Evolutionary conservation across 306 rosid genomes (phyloP).

Genomic region (Hippophae tibetana): DNA sequence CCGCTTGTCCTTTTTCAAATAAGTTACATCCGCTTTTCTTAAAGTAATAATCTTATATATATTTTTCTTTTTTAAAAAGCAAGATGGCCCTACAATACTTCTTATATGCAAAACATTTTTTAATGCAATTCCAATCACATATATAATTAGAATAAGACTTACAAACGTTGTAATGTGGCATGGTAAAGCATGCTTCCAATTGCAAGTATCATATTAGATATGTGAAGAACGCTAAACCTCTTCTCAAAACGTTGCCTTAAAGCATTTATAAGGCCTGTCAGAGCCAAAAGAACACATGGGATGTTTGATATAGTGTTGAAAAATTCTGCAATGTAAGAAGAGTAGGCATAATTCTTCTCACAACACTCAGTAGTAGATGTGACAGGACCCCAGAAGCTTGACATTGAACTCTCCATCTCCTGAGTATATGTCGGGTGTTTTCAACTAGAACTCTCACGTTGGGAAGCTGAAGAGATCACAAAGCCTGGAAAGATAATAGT

Average conservation of each 20-base stretch:
- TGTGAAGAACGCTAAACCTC: conserved; percentile 37
- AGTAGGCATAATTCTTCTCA: conserved; percentile 62
- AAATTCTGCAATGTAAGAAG: conserved; percentile 77
- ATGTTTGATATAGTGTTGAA: conserved; percentile 69
- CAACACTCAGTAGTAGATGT: conserved; percentile 47
- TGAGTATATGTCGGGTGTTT: conserved; percentile 9
- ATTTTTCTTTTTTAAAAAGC: too few relatives aligned
- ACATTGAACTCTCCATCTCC: conserved; percentile 54
- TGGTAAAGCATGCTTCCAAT: conserved; percentile 81
- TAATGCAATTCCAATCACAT: background rate
- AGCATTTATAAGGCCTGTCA: conserved; percentile 70
- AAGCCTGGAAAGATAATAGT: conserved; percentile 28
- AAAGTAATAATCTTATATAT: too few relatives aligned
- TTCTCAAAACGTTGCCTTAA: conserved; percentile 71
- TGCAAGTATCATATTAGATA: conserved; percentile 56
- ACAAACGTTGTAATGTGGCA: conserved; percentile 70
- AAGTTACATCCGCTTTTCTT: too few relatives aligned
- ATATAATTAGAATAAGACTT: conserved; percentile 26
- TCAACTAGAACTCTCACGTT: conserved; percentile 12
- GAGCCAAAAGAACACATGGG: conserved; percentile 70
- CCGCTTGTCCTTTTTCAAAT: too few relatives aligned
- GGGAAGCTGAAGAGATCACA: conserved; percentile 23
- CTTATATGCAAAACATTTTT: too few relatives aligned
- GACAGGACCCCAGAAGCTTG: conserved; percentile 45
- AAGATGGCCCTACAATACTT: too few relatives aligned